Conservation (phyloP, 345 rosid species). For the Citrus hindsii region DNA sequence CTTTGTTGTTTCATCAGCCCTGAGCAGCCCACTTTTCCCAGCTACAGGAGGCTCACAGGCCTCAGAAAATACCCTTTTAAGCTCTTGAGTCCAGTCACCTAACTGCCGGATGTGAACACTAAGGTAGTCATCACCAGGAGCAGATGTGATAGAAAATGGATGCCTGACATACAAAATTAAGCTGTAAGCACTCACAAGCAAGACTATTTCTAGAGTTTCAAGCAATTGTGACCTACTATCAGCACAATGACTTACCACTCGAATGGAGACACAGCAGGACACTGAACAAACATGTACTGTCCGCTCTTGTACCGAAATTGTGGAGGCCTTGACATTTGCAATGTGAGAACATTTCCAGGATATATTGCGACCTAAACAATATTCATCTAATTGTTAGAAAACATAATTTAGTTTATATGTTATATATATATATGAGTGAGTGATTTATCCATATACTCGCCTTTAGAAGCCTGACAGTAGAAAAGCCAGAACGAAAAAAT, state of each 20-base stretch:
- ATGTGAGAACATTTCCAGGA: slow-evolving; percentile 89
- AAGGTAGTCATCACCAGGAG: slow-evolving; percentile 89
- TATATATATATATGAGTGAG: not conserved
- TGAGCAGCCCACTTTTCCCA: slow-evolving; percentile 94
- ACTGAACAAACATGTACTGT: slow-evolving; percentile 97
- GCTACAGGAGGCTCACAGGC: slow-evolving; percentile 81
- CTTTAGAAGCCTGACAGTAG: slow-evolving; percentile 72
- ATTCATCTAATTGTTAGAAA: not conserved
- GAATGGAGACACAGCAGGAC: slow-evolving; percentile 98
- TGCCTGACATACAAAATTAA: slow-evolving; percentile 57
- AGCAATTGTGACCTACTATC: not conserved
- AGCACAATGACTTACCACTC: slow-evolving; percentile 57
- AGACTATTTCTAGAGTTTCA: not conserved
- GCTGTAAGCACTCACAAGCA: not conserved
- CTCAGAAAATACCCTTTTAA: slow-evolving; percentile 72
- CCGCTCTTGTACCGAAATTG: slow-evolving; percentile 94
- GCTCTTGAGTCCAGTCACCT: slow-evolving; percentile 99
- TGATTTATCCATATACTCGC: slow-evolving; percentile 26
- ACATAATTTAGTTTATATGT: no score
- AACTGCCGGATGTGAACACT: slow-evolving; percentile 94
- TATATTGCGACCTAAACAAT: slow-evolving; percentile 82
- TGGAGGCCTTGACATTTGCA: slow-evolving; percentile 94
- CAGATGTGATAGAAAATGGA: slow-evolving; percentile 97
- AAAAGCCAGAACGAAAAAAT: slow-evolving; percentile 81
- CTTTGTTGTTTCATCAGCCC: slow-evolving; percentile 95